These are phyloP conservation scores for Acacia acuminata DNA, from an alignment of 306 rosid genomes.

Conservation along the genomic window DNA sequence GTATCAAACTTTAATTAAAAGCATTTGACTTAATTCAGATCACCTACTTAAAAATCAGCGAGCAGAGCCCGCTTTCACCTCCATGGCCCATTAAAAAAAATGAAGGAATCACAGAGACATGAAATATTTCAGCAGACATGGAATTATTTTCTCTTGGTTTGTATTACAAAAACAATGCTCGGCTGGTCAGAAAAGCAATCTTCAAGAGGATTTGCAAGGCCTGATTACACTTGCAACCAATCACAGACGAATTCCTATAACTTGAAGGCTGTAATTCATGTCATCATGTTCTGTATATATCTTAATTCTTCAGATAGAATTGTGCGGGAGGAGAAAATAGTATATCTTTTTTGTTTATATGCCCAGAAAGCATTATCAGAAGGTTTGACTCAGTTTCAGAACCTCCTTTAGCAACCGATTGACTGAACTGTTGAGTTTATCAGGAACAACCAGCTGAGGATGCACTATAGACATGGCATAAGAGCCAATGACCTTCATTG, in stretches of 20 bases:
- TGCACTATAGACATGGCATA: constrained; percentile 55
- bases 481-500: constrained; percentile 47
- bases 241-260: not conserved
- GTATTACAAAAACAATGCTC: not conserved
- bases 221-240: constrained; percentile 6
- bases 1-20: too few relatives aligned
- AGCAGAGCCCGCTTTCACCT: not conserved
- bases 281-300: not conserved
- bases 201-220: constrained; percentile 5
- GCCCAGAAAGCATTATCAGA: constrained; percentile 25
- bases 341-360: not conserved
- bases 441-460: constrained; percentile 53
- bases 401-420: constrained; percentile 61
- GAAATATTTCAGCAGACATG: too few relatives aligned
- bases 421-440: constrained; percentile 47
- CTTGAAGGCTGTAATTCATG: not conserved
- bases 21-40: not conserved
- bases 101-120: too few relatives aligned
- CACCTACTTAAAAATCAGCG: not conserved
- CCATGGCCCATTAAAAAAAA: constrained; percentile 6
- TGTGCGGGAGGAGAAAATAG: not conserved
- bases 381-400: constrained; percentile 56
- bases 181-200: constrained; percentile 6
- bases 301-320: not conserved
- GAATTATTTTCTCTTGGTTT: not conserved